Base-by-base conservation (phyloP, 768 basidiomycete species). In the Nevesoporus exiguus region DNA sequence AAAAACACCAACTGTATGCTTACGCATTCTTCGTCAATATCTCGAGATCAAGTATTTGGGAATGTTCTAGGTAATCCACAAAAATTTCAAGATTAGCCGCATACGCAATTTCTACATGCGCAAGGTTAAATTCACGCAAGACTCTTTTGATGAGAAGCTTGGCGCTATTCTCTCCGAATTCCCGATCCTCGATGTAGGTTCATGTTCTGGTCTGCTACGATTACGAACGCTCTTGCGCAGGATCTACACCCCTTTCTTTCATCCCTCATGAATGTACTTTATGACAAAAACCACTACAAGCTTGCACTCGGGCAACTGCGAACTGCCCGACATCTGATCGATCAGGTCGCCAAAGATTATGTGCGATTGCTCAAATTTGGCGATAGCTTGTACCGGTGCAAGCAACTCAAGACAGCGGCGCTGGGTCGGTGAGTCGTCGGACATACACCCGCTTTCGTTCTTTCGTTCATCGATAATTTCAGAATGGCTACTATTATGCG, bases 201-300 rank as follows among this genome's bases (percentile, higher is more conserved):
- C 31, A 13, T 7, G 21, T 19, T 7, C 14, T 37, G 17, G 34
- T 37, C 39, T 25, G 45, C 46, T 39, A 14, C 33, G 17, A 31
- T 39, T 47, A 56, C 56, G 37, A 51, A 58, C 33, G 10, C 49
- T 21, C 36, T 51, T 48, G 52, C 39, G 4, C 65, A 84, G 79
- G 96, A 98, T 68, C 79, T 99, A 10, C 97, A 99, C 71, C 97
- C 97, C 2, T 99, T 98, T 78, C 78, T 98, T 17, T 82, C 93
- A 2, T 95, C 94, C 2, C 79, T 99, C 17, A 85, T 99, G 82
- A 99, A 99, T 73, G 97, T 99, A 15, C 82, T 99, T 39, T 99
- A 99, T 73, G 97, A 99, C 81, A 98, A 98, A 76, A 98, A 98
- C 69, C 96, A 99, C 70, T 98, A 98, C 83, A 98, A 98, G 75